A percentile compares a stretch with the other conserved stretches of the same genome.
Evolutionary conservation across 2,329 filamentous ascomycete genomes (phyloP).

Genomic region (Fusarium globosum): DNA sequence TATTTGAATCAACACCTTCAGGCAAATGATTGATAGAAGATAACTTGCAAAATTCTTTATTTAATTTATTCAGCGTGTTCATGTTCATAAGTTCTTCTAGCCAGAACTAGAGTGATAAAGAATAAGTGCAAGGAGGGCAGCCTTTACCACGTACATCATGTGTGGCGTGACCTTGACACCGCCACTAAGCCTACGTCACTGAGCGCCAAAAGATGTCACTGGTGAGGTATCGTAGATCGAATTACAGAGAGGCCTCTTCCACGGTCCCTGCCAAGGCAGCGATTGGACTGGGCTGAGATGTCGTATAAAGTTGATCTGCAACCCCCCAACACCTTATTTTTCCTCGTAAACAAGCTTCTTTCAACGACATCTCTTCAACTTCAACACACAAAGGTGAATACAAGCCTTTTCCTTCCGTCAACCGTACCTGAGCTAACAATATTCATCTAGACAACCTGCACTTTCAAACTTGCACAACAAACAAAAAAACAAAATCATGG

Average conservation of each 20-base stretch:
- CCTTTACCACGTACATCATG: background rate
- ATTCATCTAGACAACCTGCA: background rate
- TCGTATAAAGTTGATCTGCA: conserved; percentile 39
- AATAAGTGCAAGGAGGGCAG: background rate
- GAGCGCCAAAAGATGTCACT: conserved; percentile 23
- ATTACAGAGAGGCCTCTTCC: conserved; percentile 24
- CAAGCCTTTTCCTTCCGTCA: no score
- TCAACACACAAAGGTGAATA: conserved; percentile 7
- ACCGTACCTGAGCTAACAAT: background rate
- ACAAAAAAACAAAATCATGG: conserved; percentile 50
- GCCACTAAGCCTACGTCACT: conserved; percentile 43
- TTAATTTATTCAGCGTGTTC: background rate
- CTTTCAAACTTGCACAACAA: background rate
- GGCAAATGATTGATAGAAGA: background rate
- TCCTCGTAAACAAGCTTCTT: conserved; percentile 38
- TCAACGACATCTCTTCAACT: conserved; percentile 26
- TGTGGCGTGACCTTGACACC: conserved; percentile 26
- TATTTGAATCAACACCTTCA: background rate
- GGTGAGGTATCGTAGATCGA: conserved; percentile 8
- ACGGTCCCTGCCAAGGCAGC: conserved; percentile 42
- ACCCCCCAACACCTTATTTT: conserved; percentile 38
- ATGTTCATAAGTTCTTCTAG: background rate
- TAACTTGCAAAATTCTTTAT: background rate
- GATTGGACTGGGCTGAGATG: conserved; percentile 21
- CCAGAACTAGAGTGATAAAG: background rate